Evolutionary conservation across 2,329 filamentous ascomycete species (phyloP), one percentile per base, ranked within the genome.

Genomic region (Sporothrix brasiliensis): DNA sequence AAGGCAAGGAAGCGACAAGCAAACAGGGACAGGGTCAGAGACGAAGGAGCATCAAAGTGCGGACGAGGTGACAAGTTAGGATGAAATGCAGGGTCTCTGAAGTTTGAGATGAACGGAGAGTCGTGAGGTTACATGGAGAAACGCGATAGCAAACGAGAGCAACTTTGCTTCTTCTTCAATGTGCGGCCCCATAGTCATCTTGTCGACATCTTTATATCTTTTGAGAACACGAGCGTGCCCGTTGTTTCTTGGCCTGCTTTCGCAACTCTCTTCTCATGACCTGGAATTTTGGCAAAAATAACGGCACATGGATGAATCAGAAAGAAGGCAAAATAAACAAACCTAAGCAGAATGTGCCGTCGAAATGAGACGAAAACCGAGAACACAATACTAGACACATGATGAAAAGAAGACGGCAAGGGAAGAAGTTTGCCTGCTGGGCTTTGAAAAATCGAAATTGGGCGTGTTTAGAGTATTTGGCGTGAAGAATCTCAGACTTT

Each of bases 401-500:
- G 34, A 34, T 34, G 34, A 60, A 21, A n/a, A 10, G 19, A 41
- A 10, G 27, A 19, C 27, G 19, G 11, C 0, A 30, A 19, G 6
- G 34, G 34, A 34, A 7, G 7, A 34, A 34, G 34, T 34, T 34
- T 34, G 34, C 34, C 34, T 34, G 34, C 1, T 34, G 34, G 34
- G 9, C 34, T 34, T 34, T 7, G 1, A 1, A 34, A 34, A 34
- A 34, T 34, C 34, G 34, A 34, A 7, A 9, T 34, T 34, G 4
- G 34, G 34, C 6, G 34, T 34, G 34, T 34, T 34, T 34, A 9
- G 34, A 4, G 34, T 34, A 5, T 34, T 34, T 34, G 5, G 47
- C n/a, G 27, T 21, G 47, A 34, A 53, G 27, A 34, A 52, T 63
- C 60, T 63, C 60, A 49, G 60, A 63, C 60, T 47, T 27, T 27